Evolutionary conservation across 2,329 filamentous ascomycete species (phyloP), one percentile per base, ranked within the genome.

Genomic region (Aotearoamyces nothofagi): DNA sequence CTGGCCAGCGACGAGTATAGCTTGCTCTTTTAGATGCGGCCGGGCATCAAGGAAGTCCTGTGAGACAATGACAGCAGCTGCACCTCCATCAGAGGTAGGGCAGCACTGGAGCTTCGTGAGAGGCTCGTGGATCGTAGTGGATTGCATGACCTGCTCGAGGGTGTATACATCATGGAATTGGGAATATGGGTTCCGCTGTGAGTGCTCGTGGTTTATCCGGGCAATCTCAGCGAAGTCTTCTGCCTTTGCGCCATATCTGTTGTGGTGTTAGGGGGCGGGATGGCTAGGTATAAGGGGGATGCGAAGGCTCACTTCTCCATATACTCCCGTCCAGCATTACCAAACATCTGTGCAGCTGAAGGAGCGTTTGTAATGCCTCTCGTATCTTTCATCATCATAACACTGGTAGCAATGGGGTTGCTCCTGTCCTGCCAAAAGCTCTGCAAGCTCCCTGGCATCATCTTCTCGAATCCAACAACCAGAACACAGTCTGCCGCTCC

Each of bases 91-190:
- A 0, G 83, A 92, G 1, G 87, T 96, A 1, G 90, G 87, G 57
- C 87, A 94, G 67, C 87, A 96, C 60, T 96, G 90, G n/a, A 96
- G 74, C 58, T 94, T 96, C 33, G 90, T 96, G 32, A 96, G 66
- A 10, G 87, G 87, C 39, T 72, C 71, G 57, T 82, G 74, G 54
- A 96, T 81, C 66, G 73, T 79, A 34, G 81, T 63, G 0, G 81
- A 60, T 20, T 76, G 61, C 49, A 82, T 55, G 50, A 96, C 65
- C 55, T 96, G 76, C 17, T 93, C 80, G 22, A 77, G 70, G 1
- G 79, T 80, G 61, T 96, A 96, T 50, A 87, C 81, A 47, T 92
- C 72, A 47, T 78, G 78, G 65, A 98, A 96, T 56, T 96, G 87
- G n/a, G 83, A 87, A 64, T 98, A 98, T 7, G 87, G 87, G 63